Percentiles rank a stretch among this genome's conserved stretches.
phyloP scores from a whole-genome alignment of 2,329 filamentous ascomycete genomes.

The Aspergillus candidus region DNA sequence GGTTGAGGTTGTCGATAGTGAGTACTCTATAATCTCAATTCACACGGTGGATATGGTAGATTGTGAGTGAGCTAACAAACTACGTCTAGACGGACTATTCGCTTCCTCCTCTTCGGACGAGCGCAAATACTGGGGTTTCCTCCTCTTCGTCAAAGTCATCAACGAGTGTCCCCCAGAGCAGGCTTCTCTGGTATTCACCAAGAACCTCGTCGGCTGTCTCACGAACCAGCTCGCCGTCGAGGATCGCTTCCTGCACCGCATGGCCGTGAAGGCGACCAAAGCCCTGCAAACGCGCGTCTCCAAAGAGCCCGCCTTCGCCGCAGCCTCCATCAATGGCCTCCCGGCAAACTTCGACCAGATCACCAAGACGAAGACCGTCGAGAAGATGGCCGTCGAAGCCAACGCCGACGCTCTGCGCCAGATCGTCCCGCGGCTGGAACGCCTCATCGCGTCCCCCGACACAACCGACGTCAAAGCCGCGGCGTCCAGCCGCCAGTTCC shows the following conservation, averaged over 20 bases:
- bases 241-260: constrained; percentile 72
- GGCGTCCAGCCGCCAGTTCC: constrained; percentile 42
- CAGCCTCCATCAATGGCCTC: constrained; percentile 58
- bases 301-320: constrained; percentile 53
- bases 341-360: constrained; percentile 76
- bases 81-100: constrained; percentile 66
- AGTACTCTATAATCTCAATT: constrained; percentile 29
- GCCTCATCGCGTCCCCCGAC: constrained; percentile 43
- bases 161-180: constrained; percentile 44
- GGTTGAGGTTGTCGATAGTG: constrained; percentile 79
- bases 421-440: constrained; percentile 50
- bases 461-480: constrained; percentile 41
- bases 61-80: constrained; percentile 16
- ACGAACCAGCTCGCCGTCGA: constrained; percentile 75
- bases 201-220: constrained; percentile 73
- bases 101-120: constrained; percentile 74
- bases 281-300: constrained; percentile 61
- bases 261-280: constrained; percentile 70
- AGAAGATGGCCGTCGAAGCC: constrained; percentile 61
- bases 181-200: constrained; percentile 64
- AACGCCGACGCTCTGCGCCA: constrained; percentile 46
- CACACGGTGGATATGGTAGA: no score
- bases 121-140: constrained; percentile 87
- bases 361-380: constrained; percentile 79
- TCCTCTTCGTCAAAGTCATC: constrained; percentile 74